Evolutionary conservation across 257 asterid species (phyloP).

Genomic region (Cinchona pubescens): DNA sequence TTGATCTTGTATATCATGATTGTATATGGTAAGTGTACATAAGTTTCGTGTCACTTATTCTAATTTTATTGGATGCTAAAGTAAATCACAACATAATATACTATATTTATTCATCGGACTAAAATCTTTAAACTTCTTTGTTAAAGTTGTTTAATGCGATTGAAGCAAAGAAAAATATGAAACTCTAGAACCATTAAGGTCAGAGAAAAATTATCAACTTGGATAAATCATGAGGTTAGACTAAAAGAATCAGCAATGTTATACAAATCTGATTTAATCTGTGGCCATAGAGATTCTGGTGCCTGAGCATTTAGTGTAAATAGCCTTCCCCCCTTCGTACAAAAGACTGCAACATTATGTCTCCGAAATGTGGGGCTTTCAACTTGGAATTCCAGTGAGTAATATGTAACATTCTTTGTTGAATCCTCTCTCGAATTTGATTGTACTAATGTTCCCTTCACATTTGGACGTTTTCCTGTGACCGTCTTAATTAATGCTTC

Average conservation of each 20-base stretch:
- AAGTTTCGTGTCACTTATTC: too few species aligned
- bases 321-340: constrained; percentile 58
- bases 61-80: too few species aligned
- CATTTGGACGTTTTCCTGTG: constrained; percentile 40
- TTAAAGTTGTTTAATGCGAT: neutral
- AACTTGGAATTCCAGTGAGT: constrained; percentile 62
- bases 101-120: too few species aligned
- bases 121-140: too few species aligned
- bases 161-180: neutral
- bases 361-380: constrained; percentile 58
- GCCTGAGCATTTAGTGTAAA: constrained; percentile 73
- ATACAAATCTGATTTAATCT: constrained; percentile 45
- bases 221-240: constrained; percentile 16
- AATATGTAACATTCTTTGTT: constrained; percentile 41
- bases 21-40: too few species aligned
- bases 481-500: constrained; percentile 54
- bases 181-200: neutral
- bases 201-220: neutral
- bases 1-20: too few species aligned
- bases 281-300: constrained; percentile 77
- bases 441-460: constrained; percentile 49
- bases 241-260: constrained; percentile 62
- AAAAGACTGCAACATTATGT: constrained; percentile 75
- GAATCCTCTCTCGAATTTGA: constrained; percentile 57
- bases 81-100: too few species aligned